Conservation (phyloP, 306 rosid species). For the Sicyos edulis region DNA sequence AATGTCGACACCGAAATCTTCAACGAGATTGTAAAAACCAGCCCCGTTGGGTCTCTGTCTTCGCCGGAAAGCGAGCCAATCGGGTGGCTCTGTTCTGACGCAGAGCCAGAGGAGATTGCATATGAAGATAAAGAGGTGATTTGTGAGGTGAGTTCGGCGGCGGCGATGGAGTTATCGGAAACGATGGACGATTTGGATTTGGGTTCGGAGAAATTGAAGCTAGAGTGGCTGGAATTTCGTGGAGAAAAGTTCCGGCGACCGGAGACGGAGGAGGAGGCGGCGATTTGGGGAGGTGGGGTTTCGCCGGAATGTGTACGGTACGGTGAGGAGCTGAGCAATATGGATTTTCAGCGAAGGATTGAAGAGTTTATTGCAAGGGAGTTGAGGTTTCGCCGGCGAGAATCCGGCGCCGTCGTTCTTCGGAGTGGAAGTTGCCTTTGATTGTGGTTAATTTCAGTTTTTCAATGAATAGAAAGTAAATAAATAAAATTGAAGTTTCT, state of each 20-base stretch:
- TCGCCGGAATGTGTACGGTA: neutral
- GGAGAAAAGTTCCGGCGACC: neutral
- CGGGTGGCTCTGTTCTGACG: neutral
- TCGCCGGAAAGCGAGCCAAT: neutral
- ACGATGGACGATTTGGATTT: neutral
- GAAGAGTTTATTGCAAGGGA: conserved; percentile 22
- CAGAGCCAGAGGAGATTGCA: conserved; percentile 11
- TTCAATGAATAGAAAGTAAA: neutral
- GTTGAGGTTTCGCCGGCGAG: conserved; percentile 20
- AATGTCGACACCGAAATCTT: neutral
- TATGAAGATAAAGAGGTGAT: conserved; percentile 17
- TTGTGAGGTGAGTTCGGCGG: neutral
- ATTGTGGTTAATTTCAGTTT: neutral
- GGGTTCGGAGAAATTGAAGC: neutral
- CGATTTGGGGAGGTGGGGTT: neutral
- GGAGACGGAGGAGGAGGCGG: neutral
- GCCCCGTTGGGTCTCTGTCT: neutral
- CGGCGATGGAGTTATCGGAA: neutral
- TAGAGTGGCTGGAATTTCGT: neutral
- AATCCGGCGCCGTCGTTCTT: conserved; percentile 12
- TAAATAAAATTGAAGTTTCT: neutral
- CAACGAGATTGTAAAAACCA: neutral
- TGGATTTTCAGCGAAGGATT: conserved; percentile 7
- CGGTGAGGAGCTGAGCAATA: conserved; percentile 1
- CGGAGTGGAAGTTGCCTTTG: neutral